These are phyloP conservation scores for Capsella rubella DNA, from an alignment of 441 rosid species.

Conservation along the genomic window DNA sequence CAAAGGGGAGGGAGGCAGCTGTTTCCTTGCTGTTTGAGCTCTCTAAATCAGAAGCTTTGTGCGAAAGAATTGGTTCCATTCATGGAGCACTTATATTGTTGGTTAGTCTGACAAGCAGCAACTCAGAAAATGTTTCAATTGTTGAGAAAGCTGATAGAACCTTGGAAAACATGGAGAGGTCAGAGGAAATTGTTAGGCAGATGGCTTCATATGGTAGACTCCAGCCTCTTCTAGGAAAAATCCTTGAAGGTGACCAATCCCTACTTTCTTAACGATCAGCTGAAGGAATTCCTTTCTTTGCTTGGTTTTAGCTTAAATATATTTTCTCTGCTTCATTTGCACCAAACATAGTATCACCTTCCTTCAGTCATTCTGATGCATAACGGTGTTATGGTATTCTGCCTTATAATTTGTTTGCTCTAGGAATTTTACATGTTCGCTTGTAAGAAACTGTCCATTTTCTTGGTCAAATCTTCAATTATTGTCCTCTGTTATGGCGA, in stretches of 20 bases:
- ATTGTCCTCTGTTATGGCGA: not conserved
- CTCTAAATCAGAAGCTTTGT: conserved; percentile 86
- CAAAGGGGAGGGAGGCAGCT: conserved; percentile 92
- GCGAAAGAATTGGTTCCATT: conserved; percentile 91
- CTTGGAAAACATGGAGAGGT: conserved; percentile 79
- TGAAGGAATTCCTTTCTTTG: not conserved
- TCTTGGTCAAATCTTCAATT: conserved; percentile 24
- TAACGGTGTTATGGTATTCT: not conserved
- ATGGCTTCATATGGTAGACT: conserved; percentile 95
- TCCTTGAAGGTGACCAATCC: conserved; percentile 76
- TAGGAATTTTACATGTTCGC: conserved; percentile 1
- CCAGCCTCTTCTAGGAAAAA: conserved; percentile 83
- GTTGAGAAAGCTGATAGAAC: conserved; percentile 94
- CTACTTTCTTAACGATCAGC: conserved; percentile 22
- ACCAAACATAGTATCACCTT: conserved; percentile 12
- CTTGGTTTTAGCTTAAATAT: not conserved
- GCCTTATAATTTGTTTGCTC: conserved; percentile 1
- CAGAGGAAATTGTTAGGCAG: conserved; percentile 86
- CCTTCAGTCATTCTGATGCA: not conserved
- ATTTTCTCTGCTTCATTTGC: not conserved
- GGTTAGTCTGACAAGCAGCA: conserved; percentile 93
- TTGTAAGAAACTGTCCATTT: conserved; percentile 14
- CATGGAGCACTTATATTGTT: conserved; percentile 93
- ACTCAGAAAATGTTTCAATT: conserved; percentile 74
- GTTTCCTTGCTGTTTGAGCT: conserved; percentile 92